Evolutionary conservation across 108 stramenopile genomes (phyloP), one percentile per base, ranked within the genome.

Genomic region (Cyclotella atomus): DNA sequence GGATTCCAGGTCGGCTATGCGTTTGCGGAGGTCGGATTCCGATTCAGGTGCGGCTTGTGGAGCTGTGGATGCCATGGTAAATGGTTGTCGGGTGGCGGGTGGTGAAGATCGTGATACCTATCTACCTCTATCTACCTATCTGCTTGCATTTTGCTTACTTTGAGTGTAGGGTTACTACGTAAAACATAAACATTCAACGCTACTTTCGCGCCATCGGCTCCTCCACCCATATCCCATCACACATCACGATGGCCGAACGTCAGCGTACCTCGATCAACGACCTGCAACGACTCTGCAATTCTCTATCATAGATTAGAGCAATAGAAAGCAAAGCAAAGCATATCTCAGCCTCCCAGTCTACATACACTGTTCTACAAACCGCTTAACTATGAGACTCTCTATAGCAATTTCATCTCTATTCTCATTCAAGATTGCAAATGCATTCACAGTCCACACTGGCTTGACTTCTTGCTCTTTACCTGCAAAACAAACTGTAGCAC

Each of bases 1-100:
- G 64, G 14, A 28, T 65, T 65, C 64, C 46, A 65, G 64, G 28
- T 46, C 45, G 12, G 21, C 25, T 20, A 65, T 65, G 25, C 35
- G 44, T 14, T 65, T 65, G 32, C 46, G 64, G 24, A 65, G 44
- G 46, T 46, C 30, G 27, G 45, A 45, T 46, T 43, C 64, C 27
- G 64, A 25, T 16, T 65, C 64, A 7, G 36, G 6, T 3, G 60
- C 5, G 46, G 43, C 45, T 65, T 28, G 44, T 12, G 64, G 44
- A 27, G 64, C 21, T 8, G 61, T 21, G 24, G 41, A 62, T 2
- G 61, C 61, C 61, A 62, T 62, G 38, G 61, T 62, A 8, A 2
- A 44, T 23, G 3, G 16, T 20, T 41, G 15, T 14, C 27, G 10
- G 59, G 17, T 41, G 49, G 49, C 49, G n/a, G n/a, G 14, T 50